Percentiles rank a stretch among this genome's conserved stretches.
Conservation (phyloP, 192 early-diverging fungal genomes). For the Linnemannia schmuckeri region DNA sequence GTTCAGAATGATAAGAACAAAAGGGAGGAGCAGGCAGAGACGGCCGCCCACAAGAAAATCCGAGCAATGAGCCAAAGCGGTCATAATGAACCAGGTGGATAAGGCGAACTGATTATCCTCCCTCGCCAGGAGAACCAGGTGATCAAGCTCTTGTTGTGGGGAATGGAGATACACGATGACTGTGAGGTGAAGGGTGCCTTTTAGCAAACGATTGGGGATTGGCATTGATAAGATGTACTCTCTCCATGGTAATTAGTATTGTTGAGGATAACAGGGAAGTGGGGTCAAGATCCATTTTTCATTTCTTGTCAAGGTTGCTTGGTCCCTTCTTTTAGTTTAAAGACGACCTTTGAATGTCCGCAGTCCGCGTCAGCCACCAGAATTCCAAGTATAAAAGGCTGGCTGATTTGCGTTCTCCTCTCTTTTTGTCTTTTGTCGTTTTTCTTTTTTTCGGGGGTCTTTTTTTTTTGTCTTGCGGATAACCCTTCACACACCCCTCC, state of each 20-base stretch:
- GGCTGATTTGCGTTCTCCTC: conserved; percentile 14
- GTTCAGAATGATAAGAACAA: background rate
- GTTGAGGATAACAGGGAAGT: background rate
- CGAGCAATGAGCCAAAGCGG: background rate
- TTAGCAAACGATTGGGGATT: background rate
- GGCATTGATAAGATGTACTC: background rate
- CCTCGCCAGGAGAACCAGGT: background rate
- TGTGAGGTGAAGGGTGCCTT: background rate
- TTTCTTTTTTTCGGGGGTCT: conserved; percentile 29
- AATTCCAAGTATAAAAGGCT: conserved; percentile 24
- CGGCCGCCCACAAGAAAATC: background rate
- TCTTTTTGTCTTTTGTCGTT: conserved; percentile 18
- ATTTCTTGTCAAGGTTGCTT: background rate
- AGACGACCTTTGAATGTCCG: background rate
- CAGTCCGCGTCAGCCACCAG: background rate
- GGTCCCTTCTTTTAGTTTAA: background rate
- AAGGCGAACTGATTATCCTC: background rate
- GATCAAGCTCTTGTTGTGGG: too few species aligned
- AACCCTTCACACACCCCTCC: conserved; percentile 20
- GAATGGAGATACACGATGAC: background rate
- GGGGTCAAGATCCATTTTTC: background rate
- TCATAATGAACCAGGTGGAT: background rate
- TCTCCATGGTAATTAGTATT: too few species aligned
- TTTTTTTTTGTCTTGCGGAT: conserved; percentile 13
- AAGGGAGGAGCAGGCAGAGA: background rate